phyloP scores from a whole-genome alignment of 495 filamentous ascomycete genomes.

The Aspergillus leporis region DNA sequence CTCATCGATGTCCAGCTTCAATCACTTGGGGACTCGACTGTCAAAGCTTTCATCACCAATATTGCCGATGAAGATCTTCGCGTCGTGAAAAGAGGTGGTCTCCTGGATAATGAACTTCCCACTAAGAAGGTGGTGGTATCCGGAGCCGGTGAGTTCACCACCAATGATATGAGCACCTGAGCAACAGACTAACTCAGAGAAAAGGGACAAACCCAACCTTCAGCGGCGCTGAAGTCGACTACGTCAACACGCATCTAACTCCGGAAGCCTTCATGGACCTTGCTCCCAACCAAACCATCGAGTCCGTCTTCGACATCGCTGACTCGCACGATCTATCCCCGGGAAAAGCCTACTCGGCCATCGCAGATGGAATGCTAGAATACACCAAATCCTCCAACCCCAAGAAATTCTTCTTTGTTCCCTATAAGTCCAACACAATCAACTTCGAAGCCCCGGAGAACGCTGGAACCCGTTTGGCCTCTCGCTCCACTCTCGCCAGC shows the following conservation, averaged over 20 bases:
- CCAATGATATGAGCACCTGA: background rate
- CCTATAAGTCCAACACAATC: constrained; percentile 18
- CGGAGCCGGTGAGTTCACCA: constrained; percentile 8
- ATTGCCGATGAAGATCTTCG: constrained; percentile 12
- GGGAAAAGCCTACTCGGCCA: constrained; percentile 9
- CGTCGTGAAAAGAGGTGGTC: constrained; percentile 17
- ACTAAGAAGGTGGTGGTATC: constrained; percentile 20
- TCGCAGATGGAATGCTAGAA: constrained; percentile 15
- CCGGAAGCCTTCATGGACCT: constrained; percentile 18
- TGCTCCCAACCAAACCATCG: constrained; percentile 18
- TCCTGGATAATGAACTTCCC: constrained; percentile 16
- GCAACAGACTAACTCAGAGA: background rate
- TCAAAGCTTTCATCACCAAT: constrained; percentile 19
- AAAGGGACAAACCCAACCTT: constrained; percentile 13
- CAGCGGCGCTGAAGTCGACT: constrained; percentile 16
- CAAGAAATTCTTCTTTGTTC: constrained; percentile 9
- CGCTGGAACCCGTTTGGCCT: background rate
- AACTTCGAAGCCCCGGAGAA: constrained; percentile 13
- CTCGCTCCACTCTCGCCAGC: constrained; percentile 12
- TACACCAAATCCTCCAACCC: constrained; percentile 10
- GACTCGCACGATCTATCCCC: constrained; percentile 17
- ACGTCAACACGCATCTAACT: constrained; percentile 15
- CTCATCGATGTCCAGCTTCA: constrained; percentile 15
- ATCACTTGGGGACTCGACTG: constrained; percentile 19
- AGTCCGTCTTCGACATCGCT: constrained; percentile 18